Percentiles rank a stretch among this genome's conserved stretches.
Evolutionary conservation across 1,284 basidiomycete genomes (phyloP).

Genomic region (Rhodotorula sp.): DNA sequence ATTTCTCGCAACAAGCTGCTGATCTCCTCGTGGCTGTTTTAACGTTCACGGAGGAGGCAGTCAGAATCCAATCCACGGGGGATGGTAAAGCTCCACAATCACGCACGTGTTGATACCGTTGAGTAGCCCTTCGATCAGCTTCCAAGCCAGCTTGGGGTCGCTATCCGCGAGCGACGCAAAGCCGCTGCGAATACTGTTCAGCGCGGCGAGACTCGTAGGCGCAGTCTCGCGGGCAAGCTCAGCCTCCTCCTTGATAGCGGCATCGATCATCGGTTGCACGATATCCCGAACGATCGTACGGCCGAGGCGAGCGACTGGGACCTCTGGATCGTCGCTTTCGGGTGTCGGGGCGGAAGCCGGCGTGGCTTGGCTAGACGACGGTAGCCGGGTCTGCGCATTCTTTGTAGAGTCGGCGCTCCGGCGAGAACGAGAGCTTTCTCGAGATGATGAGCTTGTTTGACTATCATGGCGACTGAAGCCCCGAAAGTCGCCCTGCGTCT

Average conservation of each 20-base stretch:
- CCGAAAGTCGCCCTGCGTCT: not conserved
- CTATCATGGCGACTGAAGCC: too few species aligned
- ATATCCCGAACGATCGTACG: constrained; percentile 73
- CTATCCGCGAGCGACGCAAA: constrained; percentile 77
- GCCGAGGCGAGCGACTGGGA: constrained; percentile 62
- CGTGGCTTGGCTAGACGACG: too few species aligned
- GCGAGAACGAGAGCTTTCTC: too few species aligned
- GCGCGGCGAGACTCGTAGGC: constrained; percentile 65
- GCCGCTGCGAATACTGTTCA: constrained; percentile 84
- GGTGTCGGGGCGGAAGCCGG: too few species aligned
- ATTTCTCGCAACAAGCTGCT: too few species aligned
- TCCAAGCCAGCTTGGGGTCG: constrained; percentile 81
- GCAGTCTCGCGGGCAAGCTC: not conserved
- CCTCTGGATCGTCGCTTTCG: not conserved
- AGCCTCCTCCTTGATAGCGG: constrained; percentile 13
- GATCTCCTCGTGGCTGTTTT: too few species aligned
- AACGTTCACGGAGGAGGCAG: too few species aligned
- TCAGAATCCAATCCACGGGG: too few species aligned
- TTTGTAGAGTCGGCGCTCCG: too few species aligned
- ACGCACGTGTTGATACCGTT: constrained; percentile 84
- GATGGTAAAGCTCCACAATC: not conserved
- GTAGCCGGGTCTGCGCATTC: too few species aligned
- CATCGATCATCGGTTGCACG: constrained; percentile 69
- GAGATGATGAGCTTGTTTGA: too few species aligned
- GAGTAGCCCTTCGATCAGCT: constrained; percentile 82